Percentiles rank a stretch among this genome's conserved stretches.
Conservation (phyloP, 768 basidiomycete genomes). For the Neoboletus brunneissimus region DNA sequence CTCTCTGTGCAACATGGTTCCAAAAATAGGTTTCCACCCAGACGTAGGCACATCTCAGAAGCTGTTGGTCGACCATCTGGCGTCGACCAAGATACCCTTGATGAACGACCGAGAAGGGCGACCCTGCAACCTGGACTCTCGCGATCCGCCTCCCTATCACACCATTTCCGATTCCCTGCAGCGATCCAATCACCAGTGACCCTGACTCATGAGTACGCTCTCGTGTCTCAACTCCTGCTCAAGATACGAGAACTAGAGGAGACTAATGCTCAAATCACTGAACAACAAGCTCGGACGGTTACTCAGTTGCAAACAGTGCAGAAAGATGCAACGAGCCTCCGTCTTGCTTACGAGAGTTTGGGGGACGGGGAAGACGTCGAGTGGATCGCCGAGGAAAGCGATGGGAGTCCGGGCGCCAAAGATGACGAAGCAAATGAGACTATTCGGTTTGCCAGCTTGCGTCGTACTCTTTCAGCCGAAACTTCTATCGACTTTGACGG, state of each 20-base stretch:
- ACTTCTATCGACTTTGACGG: slow-evolving; percentile 19
- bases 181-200: slow-evolving; percentile 14
- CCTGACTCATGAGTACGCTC: slow-evolving; percentile 40
- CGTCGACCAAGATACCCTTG: slow-evolving; percentile 6
- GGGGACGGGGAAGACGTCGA: slow-evolving; percentile 47
- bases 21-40: slow-evolving; percentile 20
- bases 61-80: slow-evolving; percentile 13
- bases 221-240: slow-evolving; percentile 66
- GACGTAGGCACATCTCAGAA: slow-evolving; percentile 33
- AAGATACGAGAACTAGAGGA: slow-evolving; percentile 80
- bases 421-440: slow-evolving; percentile 32
- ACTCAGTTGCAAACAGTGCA: slow-evolving; percentile 66
- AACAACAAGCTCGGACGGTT: slow-evolving; percentile 61
- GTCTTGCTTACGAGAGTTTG: slow-evolving; percentile 66
- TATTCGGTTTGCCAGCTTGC: slow-evolving; percentile 30
- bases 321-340: slow-evolving; percentile 67
- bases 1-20: slow-evolving; percentile 25
- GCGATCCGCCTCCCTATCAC: slow-evolving; percentile 28
- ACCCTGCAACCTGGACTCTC: slow-evolving; percentile 18
- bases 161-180: slow-evolving; percentile 13
- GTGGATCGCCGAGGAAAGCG: slow-evolving; percentile 43
- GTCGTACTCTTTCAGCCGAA: slow-evolving; percentile 25
- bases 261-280: slow-evolving; percentile 62
- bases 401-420: slow-evolving; percentile 26
- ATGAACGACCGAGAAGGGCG: slow-evolving; percentile 19